phyloP scores from a whole-genome alignment of 768 basidiomycete species.

The Sporobolomyces pararoseus region DNA sequence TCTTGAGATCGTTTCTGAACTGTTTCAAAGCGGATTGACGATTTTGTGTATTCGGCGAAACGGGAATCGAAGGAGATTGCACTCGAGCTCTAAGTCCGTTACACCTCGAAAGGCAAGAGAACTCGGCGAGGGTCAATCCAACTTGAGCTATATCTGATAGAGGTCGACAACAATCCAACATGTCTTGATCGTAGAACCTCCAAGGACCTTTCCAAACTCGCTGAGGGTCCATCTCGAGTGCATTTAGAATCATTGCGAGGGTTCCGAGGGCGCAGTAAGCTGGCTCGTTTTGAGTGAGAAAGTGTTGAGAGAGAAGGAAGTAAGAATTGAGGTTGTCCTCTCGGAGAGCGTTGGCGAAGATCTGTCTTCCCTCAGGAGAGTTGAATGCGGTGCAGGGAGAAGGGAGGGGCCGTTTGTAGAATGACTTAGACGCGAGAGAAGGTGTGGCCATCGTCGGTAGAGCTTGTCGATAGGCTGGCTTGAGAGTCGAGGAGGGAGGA shows the following conservation, averaged over 20 bases:
- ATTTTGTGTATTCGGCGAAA: no score
- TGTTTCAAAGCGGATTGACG: background rate
- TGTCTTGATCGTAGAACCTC: slow-evolving; percentile 36
- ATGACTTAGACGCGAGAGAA: slow-evolving; percentile 21
- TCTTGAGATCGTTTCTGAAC: slow-evolving; percentile 29
- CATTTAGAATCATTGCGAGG: slow-evolving; percentile 43
- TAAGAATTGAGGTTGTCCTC: slow-evolving; percentile 41
- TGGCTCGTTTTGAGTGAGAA: slow-evolving; percentile 43
- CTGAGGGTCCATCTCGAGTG: slow-evolving; percentile 43
- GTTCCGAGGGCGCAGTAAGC: slow-evolving; percentile 44
- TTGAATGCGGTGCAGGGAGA: slow-evolving; percentile 36
- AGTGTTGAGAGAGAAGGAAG: slow-evolving; percentile 36
- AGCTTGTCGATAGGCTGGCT: background rate
- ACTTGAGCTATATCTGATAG: slow-evolving; percentile 29
- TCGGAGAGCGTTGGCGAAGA: slow-evolving; percentile 32
- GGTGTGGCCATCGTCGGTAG: background rate
- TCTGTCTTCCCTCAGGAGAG: slow-evolving; percentile 21
- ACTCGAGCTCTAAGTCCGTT: slow-evolving; percentile 32
- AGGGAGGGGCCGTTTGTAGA: slow-evolving; percentile 44
- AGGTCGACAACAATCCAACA: slow-evolving; percentile 40
- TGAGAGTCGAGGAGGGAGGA: background rate
- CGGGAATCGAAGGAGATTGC: background rate
- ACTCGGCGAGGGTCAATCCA: slow-evolving; percentile 44
- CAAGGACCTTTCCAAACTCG: slow-evolving; percentile 40
- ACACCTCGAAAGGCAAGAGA: slow-evolving; percentile 43